Evolutionary conservation across 345 rosid species (phyloP).

Genomic region (Lepidium africanum): DNA sequence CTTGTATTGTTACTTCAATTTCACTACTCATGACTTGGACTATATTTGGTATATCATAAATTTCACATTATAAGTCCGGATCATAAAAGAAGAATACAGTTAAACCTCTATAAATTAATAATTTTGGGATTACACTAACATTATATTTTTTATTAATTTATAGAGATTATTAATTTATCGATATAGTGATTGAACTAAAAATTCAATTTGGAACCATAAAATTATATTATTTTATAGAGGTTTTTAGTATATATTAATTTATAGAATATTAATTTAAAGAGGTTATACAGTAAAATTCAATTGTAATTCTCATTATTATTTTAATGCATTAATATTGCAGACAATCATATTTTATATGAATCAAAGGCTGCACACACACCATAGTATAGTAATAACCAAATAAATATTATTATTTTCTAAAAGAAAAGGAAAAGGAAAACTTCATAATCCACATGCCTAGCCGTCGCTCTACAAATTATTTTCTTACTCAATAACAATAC

Average conservation of each 20-base stretch:
- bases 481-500: neutral
- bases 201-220: too few relatives aligned
- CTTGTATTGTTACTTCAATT: neutral
- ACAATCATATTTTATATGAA: neutral
- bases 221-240: too few relatives aligned
- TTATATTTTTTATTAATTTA: too few relatives aligned
- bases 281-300: too few relatives aligned
- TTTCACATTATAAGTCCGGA: neutral
- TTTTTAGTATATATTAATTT: too few relatives aligned
- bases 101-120: too few relatives aligned
- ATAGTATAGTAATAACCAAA: neutral
- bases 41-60: neutral
- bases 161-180: too few relatives aligned
- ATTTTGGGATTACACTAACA: too few relatives aligned
- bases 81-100: neutral
- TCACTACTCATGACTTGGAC: constrained; percentile 13
- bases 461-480: constrained; percentile 5
- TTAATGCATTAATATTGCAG: neutral
- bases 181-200: too few relatives aligned
- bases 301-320: neutral
- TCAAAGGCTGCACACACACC: constrained; percentile 13
- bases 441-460: constrained; percentile 32
- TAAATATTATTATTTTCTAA: neutral
- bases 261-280: too few relatives aligned
- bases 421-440: constrained; percentile 1